phyloP scores from a whole-genome alignment of 176 grass and related monocot species.

The Avena sativa region DNA sequence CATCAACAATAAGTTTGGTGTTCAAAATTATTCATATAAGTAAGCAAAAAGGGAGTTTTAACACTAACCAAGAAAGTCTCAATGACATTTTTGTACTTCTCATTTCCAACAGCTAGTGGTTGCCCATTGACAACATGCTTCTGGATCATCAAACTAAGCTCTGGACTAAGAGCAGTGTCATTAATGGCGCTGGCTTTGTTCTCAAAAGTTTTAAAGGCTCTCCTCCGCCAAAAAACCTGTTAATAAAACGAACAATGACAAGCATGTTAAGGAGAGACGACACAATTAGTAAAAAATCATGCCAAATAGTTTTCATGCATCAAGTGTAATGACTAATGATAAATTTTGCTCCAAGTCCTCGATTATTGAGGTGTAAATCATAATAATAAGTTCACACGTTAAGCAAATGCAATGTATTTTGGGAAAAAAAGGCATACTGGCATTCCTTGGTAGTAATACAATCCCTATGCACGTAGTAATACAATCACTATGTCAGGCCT shows the following conservation, averaged over 20 bases:
- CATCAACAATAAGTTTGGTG: neutral
- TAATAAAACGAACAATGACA: neutral
- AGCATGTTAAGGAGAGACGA: neutral
- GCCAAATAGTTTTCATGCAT: too few relatives aligned
- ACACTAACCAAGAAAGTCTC: neutral
- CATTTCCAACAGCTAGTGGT: neutral
- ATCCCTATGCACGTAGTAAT: neutral
- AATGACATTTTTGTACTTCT: too few relatives aligned
- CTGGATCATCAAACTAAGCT: neutral
- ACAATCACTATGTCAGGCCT: neutral
- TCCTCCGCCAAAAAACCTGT: neutral
- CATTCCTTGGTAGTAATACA: neutral
- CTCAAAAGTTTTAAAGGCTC: neutral
- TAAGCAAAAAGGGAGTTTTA: neutral
- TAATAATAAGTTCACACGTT: neutral
- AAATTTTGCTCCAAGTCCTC: too few relatives aligned
- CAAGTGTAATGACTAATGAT: too few relatives aligned
- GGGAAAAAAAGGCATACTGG: neutral
- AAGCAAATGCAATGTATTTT: neutral
- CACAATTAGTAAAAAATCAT: too few relatives aligned
- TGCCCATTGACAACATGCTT: neutral
- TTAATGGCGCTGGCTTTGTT: neutral
- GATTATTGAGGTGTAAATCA: neutral
- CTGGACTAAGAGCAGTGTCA: neutral
- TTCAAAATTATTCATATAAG: neutral